A percentile compares a stretch with the other conserved stretches of the same genome.
These are phyloP conservation scores for Fusarium penzigii DNA, from an alignment of 2,329 filamentous ascomycete genomes.

Conservation along the genomic window DNA sequence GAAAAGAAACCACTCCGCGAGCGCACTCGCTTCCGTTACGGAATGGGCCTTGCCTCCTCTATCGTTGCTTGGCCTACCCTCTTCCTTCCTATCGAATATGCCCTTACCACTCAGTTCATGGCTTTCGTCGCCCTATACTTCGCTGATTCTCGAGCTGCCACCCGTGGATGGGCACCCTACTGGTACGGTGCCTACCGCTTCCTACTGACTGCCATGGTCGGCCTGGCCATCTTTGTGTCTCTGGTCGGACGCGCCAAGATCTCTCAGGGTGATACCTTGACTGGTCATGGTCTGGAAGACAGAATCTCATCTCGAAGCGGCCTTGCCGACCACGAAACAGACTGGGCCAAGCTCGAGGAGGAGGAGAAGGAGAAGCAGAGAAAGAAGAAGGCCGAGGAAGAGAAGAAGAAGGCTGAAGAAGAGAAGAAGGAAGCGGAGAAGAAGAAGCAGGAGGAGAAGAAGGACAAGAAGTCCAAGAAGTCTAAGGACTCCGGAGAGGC, in stretches of 20 bases:
- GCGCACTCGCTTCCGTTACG: conserved; percentile 78
- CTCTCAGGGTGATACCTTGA: conserved; percentile 35
- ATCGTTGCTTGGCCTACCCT: conserved; percentile 88
- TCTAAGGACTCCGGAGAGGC: conserved; percentile 38
- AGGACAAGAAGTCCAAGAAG: conserved; percentile 40
- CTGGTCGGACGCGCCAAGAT: conserved; percentile 83
- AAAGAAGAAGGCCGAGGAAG: conserved; percentile 42
- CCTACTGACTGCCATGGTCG: conserved; percentile 87
- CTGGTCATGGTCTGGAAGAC: conserved; percentile 38
- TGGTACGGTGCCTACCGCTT: conserved; percentile 94
- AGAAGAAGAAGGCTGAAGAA: conserved; percentile 37
- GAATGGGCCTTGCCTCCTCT: conserved; percentile 77
- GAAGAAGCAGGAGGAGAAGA: conserved; percentile 33
- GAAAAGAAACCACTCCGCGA: conserved; percentile 59
- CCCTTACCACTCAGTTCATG: conserved; percentile 81
- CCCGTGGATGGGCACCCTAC: conserved; percentile 73
- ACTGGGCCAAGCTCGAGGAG: conserved; percentile 49
- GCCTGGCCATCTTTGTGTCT: conserved; percentile 76
- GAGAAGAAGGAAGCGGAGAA: conserved; percentile 37
- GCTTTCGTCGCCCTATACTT: conserved; percentile 87
- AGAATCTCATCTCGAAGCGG: conserved; percentile 35
- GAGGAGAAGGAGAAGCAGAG: conserved; percentile 41
- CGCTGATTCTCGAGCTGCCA: conserved; percentile 72
- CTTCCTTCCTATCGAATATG: conserved; percentile 80
- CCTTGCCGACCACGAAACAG: conserved; percentile 37